Conservation (phyloP, 495 filamentous ascomycete genomes). For the Penicillium canariense region DNA sequence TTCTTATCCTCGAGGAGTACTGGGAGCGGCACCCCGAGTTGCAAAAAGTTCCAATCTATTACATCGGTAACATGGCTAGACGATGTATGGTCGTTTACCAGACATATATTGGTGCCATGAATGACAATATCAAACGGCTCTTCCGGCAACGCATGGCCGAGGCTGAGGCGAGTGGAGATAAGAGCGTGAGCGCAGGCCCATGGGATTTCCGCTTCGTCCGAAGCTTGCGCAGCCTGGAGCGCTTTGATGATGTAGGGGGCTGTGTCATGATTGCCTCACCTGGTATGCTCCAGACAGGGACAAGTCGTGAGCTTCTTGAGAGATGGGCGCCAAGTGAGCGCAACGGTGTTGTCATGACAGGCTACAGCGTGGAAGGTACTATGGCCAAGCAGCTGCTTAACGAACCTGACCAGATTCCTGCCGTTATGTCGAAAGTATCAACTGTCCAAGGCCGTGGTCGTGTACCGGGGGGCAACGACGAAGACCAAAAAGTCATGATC, state of each 20-base stretch:
- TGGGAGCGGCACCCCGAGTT: constrained; percentile 84
- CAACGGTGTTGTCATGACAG: constrained; percentile 96
- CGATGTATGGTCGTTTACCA: constrained; percentile 99
- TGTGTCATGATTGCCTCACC: constrained; percentile 97
- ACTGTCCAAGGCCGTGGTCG: constrained; percentile 55
- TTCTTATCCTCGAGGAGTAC: constrained; percentile 95
- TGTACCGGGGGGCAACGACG: constrained; percentile 44
- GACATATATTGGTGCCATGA: constrained; percentile 96
- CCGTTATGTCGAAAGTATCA: constrained; percentile 76
- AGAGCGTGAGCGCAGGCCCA: constrained; percentile 72
- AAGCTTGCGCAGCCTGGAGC: constrained; percentile 84
- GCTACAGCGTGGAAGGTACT: constrained; percentile 96
- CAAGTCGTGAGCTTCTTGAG: constrained; percentile 87
- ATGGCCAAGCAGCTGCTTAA: constrained; percentile 95
- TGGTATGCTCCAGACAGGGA: constrained; percentile 96
- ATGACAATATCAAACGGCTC: constrained; percentile 93
- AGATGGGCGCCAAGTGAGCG: constrained; percentile 92
- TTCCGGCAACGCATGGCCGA: constrained; percentile 85
- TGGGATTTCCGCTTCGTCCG: constrained; percentile 96
- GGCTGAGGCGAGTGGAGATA: constrained; percentile 71
- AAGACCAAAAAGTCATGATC: constrained; percentile 83
- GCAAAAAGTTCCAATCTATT: constrained; percentile 92
- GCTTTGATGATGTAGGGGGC: constrained; percentile 92
- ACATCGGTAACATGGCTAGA: constrained; percentile 86
- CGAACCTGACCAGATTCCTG: constrained; percentile 89